Evolutionary conservation across 495 filamentous ascomycete species (phyloP).

Genomic region (Chaetomium fimeti): DNA sequence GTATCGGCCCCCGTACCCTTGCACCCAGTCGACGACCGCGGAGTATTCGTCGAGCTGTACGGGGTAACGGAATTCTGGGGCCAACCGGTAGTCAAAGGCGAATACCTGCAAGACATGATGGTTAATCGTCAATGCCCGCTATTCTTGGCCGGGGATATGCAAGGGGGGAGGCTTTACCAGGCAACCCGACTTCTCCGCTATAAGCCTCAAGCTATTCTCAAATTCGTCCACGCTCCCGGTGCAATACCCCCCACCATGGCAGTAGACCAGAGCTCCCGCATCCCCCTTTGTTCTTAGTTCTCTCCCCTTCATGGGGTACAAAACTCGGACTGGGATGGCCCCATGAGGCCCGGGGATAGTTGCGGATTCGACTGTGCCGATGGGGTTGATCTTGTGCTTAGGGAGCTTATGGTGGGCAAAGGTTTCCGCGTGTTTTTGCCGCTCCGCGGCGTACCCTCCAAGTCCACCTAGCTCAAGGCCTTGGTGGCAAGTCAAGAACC

Average conservation of each 20-base stretch:
- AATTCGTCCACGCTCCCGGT: constrained; percentile 43
- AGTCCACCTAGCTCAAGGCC: constrained; percentile 29
- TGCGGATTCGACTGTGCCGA: constrained; percentile 36
- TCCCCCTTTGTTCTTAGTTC: constrained; percentile 10
- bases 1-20: constrained; percentile 18
- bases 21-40: constrained; percentile 35
- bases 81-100: constrained; percentile 40
- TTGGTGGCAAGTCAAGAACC: constrained; percentile 23
- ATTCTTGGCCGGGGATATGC: no score
- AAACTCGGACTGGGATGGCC: constrained; percentile 36
- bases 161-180: constrained; percentile 10
- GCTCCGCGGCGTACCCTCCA: constrained; percentile 34
- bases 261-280: constrained; percentile 37
- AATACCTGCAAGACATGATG: constrained; percentile 19
- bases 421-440: constrained; percentile 33
- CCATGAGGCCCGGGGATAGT: constrained; percentile 41
- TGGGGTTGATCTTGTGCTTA: constrained; percentile 26
- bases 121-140: neutral
- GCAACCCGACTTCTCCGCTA: constrained; percentile 31
- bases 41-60: constrained; percentile 38
- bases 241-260: constrained; percentile 46
- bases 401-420: constrained; percentile 36
- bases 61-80: constrained; percentile 43
- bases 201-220: constrained; percentile 37
- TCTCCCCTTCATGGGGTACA: constrained; percentile 32